Evolutionary conservation across 2,329 filamentous ascomycete species (phyloP).

Genomic region (Plenodomus biglobosus): DNA sequence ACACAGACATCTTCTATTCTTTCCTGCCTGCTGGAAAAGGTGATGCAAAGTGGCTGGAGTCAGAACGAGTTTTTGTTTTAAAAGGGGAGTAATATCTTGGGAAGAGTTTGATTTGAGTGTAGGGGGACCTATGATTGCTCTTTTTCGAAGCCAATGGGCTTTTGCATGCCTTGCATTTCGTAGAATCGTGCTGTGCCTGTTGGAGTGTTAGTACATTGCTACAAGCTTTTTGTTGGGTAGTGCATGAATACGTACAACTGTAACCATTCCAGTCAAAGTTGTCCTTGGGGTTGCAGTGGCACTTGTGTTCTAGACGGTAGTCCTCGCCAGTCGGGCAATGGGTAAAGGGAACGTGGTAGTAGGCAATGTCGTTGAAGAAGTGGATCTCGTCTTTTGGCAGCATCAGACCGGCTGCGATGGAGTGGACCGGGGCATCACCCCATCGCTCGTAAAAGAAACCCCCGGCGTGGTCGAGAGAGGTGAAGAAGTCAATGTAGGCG

Average conservation of each 20-base stretch:
- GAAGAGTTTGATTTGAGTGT: neutral
- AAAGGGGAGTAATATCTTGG: too few relatives aligned
- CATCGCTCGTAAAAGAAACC: constrained; percentile 99
- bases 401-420: constrained; percentile 86
- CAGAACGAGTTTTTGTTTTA: too few relatives aligned
- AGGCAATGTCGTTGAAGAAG: constrained; percentile 99
- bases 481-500: constrained; percentile 88
- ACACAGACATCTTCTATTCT: too few relatives aligned
- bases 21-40: too few relatives aligned
- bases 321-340: constrained; percentile 94
- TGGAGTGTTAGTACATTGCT: constrained; percentile 7
- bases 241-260: constrained; percentile 69
- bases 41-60: too few relatives aligned
- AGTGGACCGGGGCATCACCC: constrained; percentile 97
- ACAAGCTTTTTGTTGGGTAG: too few relatives aligned
- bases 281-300: constrained; percentile 90
- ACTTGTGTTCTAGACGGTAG: constrained; percentile 78
- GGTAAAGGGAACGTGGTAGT: constrained; percentile 96
- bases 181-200: constrained; percentile 86
- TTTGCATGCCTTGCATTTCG: constrained; percentile 76
- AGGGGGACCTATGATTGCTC: constrained; percentile 49
- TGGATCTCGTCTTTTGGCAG: constrained; percentile 92
- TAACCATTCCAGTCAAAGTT: constrained; percentile 99
- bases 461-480: constrained; percentile 81
- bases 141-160: constrained; percentile 82